Conservation (phyloP, 2,329 filamentous ascomycete species). For the Phialemonium atrogriseum region DNA sequence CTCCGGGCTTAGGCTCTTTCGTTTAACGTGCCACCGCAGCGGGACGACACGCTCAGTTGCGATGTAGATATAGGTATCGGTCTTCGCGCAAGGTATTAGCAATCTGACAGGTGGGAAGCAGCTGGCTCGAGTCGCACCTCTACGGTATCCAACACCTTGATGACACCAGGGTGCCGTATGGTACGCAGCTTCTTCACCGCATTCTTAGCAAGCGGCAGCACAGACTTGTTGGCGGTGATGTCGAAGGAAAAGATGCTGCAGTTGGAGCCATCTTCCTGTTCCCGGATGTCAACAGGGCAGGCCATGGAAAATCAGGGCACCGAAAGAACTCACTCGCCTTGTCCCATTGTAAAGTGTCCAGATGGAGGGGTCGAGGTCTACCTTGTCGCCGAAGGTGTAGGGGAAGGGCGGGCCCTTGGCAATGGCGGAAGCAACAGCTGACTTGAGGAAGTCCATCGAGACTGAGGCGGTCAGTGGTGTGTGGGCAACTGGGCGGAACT, state of each 20-base stretch:
- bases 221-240: slow-evolving; percentile 68
- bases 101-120: background rate
- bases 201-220: slow-evolving; percentile 82
- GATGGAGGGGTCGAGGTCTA: slow-evolving; percentile 87
- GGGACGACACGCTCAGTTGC: slow-evolving; percentile 86
- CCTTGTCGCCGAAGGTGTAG: slow-evolving; percentile 84
- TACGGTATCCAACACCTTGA: slow-evolving; percentile 89
- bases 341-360: slow-evolving; percentile 96
- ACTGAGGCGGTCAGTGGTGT: no score
- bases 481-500: no score
- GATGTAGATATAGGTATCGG: slow-evolving; percentile 91
- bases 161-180: slow-evolving; percentile 84
- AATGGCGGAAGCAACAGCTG: slow-evolving; percentile 92
- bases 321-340: slow-evolving; percentile 56
- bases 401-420: slow-evolving; percentile 90
- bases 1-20: slow-evolving; percentile 81
- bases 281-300: slow-evolving; percentile 1
- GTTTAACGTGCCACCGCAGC: slow-evolving; percentile 80
- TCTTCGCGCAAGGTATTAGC: slow-evolving; percentile 39
- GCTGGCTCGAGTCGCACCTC: slow-evolving; percentile 48
- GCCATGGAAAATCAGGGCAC: background rate
- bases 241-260: slow-evolving; percentile 99
- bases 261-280: slow-evolving; percentile 81
- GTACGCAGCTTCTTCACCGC: slow-evolving; percentile 90
- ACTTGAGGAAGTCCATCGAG: slow-evolving; percentile 94